Conservation (phyloP, 148 eudicot species). For the Vaccinium corymbosum region DNA sequence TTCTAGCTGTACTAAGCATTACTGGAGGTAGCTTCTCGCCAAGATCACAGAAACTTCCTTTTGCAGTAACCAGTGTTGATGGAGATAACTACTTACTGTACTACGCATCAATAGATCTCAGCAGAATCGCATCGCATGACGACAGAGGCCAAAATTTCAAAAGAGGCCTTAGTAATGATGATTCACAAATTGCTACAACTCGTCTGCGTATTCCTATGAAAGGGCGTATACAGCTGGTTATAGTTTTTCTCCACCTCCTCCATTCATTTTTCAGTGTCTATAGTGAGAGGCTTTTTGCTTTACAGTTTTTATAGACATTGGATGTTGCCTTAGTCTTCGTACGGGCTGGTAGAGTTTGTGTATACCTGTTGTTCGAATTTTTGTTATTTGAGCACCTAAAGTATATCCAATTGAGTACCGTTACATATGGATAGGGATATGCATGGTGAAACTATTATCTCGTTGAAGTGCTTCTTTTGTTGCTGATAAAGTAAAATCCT, state of each 20-base stretch:
- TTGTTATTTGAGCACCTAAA: not conserved
- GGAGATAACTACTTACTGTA: constrained; percentile 71
- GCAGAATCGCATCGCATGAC: constrained; percentile 26
- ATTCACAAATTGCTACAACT: constrained; percentile 36
- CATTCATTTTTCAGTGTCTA: not conserved
- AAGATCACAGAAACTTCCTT: constrained; percentile 71
- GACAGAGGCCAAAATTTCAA: constrained; percentile 22
- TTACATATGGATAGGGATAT: not conserved
- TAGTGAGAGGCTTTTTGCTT: not conserved
- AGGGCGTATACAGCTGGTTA: constrained; percentile 79
- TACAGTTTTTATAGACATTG: not conserved
- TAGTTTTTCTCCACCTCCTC: not conserved
- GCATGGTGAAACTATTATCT: not conserved
- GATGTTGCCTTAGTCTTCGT: not conserved
- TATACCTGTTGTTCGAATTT: not conserved
- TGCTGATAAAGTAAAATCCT: not conserved
- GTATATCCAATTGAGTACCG: not conserved
- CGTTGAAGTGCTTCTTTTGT: not conserved
- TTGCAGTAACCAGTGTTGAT: constrained; percentile 63
- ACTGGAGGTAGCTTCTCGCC: constrained; percentile 71
- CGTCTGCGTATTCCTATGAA: constrained; percentile 66
- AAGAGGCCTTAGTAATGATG: constrained; percentile 35
- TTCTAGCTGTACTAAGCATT: constrained; percentile 65
- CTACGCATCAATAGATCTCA: constrained; percentile 58
- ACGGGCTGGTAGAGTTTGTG: not conserved